Percentiles rank a stretch among this genome's conserved stretches.
These are phyloP conservation scores for Russula griseocarnosa DNA, from an alignment of 768 basidiomycete genomes.

Conservation along the genomic window DNA sequence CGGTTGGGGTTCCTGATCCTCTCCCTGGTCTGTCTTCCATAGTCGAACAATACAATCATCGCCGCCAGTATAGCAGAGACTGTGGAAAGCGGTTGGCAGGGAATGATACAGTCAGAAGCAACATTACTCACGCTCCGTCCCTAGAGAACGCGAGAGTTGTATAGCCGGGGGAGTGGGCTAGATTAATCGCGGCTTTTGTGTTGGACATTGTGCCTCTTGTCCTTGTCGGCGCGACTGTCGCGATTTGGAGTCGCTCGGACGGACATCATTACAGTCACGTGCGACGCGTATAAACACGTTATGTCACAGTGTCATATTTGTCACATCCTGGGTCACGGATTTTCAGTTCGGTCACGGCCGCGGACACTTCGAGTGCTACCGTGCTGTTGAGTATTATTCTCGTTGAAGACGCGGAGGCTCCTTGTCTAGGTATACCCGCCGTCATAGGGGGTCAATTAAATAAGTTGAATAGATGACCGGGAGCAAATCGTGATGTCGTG, in stretches of 20 bases:
- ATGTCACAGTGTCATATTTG: not conserved
- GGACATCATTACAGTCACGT: no score
- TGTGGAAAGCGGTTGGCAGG: not conserved
- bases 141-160: constrained; percentile 27
- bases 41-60: constrained; percentile 29
- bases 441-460: not conserved
- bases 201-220: constrained; percentile 18
- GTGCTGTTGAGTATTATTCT: not conserved
- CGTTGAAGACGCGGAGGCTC: not conserved
- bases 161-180: constrained; percentile 24
- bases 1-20: constrained; percentile 27
- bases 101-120: not conserved
- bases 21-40: constrained; percentile 27
- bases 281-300: constrained; percentile 15
- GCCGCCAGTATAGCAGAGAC: constrained; percentile 28
- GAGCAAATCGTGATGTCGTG: constrained; percentile 11
- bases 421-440: not conserved
- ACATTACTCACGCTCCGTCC: constrained; percentile 25
- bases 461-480: not conserved
- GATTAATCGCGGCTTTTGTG: constrained; percentile 21
- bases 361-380: not conserved
- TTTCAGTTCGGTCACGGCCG: not conserved
- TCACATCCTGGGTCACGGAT: not conserved
- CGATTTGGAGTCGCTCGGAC: not conserved
- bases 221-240: no score